A percentile compares a stretch with the other conserved stretches of the same genome.
Conservation (phyloP, 1,284 basidiomycete genomes). For the Marasmius fiardii region DNA sequence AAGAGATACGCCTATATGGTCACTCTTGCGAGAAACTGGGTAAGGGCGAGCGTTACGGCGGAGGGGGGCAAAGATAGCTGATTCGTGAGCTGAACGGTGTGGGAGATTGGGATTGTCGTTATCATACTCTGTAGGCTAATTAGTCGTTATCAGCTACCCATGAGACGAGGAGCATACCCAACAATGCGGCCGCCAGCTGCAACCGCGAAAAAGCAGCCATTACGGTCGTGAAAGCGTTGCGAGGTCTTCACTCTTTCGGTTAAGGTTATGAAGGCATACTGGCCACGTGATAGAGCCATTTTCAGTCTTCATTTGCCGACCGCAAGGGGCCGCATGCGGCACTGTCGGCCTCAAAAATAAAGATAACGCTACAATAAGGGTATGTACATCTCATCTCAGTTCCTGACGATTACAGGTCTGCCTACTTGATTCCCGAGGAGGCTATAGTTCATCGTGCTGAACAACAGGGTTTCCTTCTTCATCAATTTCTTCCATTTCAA, state of each 20-base stretch:
- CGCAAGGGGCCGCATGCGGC: too few relatives aligned
- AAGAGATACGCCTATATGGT: constrained; percentile 66
- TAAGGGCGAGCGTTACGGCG: constrained; percentile 49
- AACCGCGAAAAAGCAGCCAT: constrained; percentile 67
- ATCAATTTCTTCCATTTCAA: constrained; percentile 68
- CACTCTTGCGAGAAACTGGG: constrained; percentile 43
- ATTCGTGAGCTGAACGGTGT: constrained; percentile 68
- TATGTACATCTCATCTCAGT: too few relatives aligned
- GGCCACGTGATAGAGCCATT: neutral
- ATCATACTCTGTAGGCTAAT: constrained; percentile 62
- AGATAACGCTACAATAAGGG: too few relatives aligned
- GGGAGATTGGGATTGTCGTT: constrained; percentile 70
- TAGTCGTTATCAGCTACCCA: too few relatives aligned
- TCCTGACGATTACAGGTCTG: too few relatives aligned
- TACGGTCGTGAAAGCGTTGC: neutral
- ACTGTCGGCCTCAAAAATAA: too few relatives aligned
- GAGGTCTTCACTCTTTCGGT: neutral
- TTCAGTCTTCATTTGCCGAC: too few relatives aligned
- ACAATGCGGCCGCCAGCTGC: constrained; percentile 74
- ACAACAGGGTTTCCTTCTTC: constrained; percentile 54
- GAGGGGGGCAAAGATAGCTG: constrained; percentile 76
- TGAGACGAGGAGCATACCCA: constrained; percentile 45
- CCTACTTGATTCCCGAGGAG: neutral
- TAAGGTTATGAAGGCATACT: neutral
- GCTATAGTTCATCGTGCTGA: constrained; percentile 40